Evolutionary conservation across 2,329 filamentous ascomycete species (phyloP), one percentile per base, ranked within the genome.

Genomic region (Epichloe sylvatica): DNA sequence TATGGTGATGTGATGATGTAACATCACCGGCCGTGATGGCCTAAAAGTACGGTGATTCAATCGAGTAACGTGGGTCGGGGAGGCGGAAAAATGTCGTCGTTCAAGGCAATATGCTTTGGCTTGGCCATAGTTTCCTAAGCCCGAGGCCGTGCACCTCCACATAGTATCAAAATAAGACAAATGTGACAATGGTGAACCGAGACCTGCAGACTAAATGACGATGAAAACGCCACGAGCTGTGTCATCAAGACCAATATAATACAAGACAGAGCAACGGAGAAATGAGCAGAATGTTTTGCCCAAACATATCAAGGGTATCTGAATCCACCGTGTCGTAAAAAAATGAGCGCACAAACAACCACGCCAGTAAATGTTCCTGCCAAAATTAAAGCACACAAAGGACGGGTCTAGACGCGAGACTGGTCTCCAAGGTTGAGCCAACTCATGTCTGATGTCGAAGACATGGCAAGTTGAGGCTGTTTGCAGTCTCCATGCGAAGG

Each of bases 401-500:
- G 9, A 23, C 4, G 15, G 37, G 30, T 30, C 36, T 48, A 52
- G 38, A 50, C 44, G 52, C 59, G 61, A 40, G 59, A 54, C 37
- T 63, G 60, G 37, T 76, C 75, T 44, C 80, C 81, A 17, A 89
- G 71, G 60, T 89, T 88, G 54, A 90, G 67, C 85, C 85, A 90
- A 66, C 83, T 86, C 82, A 89, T 86, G 63, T 89, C 85, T 46
- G 74, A 75, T 6, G 69, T 70, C 25, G 71, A 63, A 45, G 75
- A 70, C 64, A 68, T 72, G 21, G 68, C 64, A 33, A 77, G 67
- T 56, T 75, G 75, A 17, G 73, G 73, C 55, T 19, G 17, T 19
- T 19, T 19, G 17, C 17, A 19, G 17, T 19, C 17, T 19, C 17
- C 17, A 19, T 19, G 17, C 17, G 17, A 19, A 19, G 17, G 17